These are phyloP conservation scores for Pichia manshurica DNA, from an alignment of 805 yeast species.

Conservation along the genomic window DNA sequence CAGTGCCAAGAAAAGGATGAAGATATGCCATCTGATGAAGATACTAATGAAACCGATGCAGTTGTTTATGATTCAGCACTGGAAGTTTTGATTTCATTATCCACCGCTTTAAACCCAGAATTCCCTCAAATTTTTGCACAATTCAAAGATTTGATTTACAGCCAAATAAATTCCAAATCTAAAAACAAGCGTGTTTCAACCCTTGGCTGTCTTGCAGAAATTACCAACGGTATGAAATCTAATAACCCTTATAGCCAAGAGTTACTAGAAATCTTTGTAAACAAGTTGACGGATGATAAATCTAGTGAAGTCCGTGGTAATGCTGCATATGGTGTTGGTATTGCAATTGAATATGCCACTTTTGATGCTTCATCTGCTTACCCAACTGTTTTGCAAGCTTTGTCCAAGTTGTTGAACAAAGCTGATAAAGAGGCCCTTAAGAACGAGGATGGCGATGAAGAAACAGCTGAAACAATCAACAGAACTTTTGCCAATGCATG, in stretches of 20 bases:
- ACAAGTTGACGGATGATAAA: slow-evolving; percentile 65
- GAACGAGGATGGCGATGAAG: slow-evolving; percentile 66
- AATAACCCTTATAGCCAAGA: slow-evolving; percentile 63
- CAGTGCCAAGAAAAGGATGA: slow-evolving; percentile 67
- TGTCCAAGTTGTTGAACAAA: slow-evolving; percentile 69
- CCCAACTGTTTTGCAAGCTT: slow-evolving; percentile 58
- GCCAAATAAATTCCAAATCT: slow-evolving; percentile 55
- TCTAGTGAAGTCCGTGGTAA: slow-evolving; percentile 88
- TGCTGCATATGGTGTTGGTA: slow-evolving; percentile 94
- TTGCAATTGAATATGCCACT: slow-evolving; percentile 49
- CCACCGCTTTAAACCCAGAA: slow-evolving; percentile 72
- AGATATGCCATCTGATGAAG: slow-evolving; percentile 35
- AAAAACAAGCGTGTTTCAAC: slow-evolving; percentile 75
- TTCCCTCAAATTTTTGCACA: slow-evolving; percentile 65
- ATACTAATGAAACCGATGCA: slow-evolving; percentile 56
- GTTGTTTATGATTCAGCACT: slow-evolving; percentile 77
- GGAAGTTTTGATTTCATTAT: slow-evolving; percentile 75
- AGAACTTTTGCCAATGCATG: slow-evolving; percentile 90
- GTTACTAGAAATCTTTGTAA: slow-evolving; percentile 62
- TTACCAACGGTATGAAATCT: slow-evolving; percentile 66
- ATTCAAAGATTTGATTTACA: slow-evolving; percentile 58
- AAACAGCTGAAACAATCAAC: slow-evolving; percentile 69
- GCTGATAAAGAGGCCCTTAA: slow-evolving; percentile 64
- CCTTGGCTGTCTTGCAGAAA: slow-evolving; percentile 88
- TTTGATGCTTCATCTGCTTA: slow-evolving; percentile 57